Percentiles rank a stretch among this genome's conserved stretches.
phyloP scores from a whole-genome alignment of 2,329 filamentous ascomycete genomes.

The Trichoderma afroharzianum region DNA sequence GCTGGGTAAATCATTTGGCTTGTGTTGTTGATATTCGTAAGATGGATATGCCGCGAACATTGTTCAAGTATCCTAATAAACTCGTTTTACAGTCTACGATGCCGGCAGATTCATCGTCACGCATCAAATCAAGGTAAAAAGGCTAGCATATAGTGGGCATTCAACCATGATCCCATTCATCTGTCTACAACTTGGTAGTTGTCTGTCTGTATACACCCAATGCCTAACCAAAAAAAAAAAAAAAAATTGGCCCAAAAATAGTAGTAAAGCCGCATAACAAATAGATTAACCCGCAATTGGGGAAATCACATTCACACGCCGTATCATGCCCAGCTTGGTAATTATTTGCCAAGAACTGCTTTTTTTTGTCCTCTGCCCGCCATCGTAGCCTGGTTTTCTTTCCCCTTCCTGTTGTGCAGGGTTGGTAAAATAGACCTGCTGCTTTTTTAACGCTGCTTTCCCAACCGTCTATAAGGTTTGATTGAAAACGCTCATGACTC shows the following conservation, averaged over 20 bases:
- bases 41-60: background rate
- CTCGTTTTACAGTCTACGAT: background rate
- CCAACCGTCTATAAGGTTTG: conserved; percentile 10
- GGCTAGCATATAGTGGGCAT: background rate
- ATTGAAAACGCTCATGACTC: conserved; percentile 7
- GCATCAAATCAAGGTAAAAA: background rate
- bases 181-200: background rate
- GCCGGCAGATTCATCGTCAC: background rate
- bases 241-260: background rate
- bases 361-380: background rate
- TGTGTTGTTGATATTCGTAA: fast-evolving
- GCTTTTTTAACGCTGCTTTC: background rate
- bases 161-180: background rate
- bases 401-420: background rate
- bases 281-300: background rate
- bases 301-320: conserved; percentile 2
- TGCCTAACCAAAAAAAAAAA: background rate
- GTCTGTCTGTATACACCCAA: background rate
- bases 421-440: background rate
- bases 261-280: background rate
- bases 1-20: background rate
- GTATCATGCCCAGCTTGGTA: background rate
- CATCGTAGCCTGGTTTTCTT: background rate
- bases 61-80: background rate
- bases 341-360: background rate